phyloP scores from a whole-genome alignment of 2,329 filamentous ascomycete species.

The Claviceps maximensis region DNA sequence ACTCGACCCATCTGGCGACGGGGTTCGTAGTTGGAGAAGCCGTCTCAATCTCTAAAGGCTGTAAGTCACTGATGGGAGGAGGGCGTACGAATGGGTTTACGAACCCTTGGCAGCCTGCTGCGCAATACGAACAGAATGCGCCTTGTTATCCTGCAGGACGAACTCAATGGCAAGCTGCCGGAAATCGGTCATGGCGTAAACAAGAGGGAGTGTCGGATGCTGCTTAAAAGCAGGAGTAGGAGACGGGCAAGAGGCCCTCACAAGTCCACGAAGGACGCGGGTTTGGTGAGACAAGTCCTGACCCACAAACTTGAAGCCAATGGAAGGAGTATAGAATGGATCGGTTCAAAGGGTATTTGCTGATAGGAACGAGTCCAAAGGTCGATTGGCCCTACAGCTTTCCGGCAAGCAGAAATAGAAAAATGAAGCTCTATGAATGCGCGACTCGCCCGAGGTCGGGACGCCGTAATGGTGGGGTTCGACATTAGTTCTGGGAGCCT shows the following conservation, averaged over 20 bases:
- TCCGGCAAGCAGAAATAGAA: not conserved
- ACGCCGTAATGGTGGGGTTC: conserved; percentile 1
- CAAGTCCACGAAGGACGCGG: not conserved
- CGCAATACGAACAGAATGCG: conserved; percentile 26
- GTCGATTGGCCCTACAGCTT: not conserved
- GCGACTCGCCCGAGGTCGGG: not conserved
- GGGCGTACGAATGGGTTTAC: not conserved
- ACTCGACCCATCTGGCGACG: conserved; percentile 41
- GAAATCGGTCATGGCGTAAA: conserved; percentile 33
- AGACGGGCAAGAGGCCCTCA: not conserved
- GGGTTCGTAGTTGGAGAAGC: conserved; percentile 29
- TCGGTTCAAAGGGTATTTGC: not conserved
- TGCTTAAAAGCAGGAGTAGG: not conserved
- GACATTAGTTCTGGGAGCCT: conserved; percentile 9
- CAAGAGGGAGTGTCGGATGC: not conserved
- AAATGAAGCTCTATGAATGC: not conserved
- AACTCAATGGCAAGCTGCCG: conserved; percentile 40
- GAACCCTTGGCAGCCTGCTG: conserved; percentile 32
- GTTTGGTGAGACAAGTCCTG: not conserved
- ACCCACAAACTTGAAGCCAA: not conserved
- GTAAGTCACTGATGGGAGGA: conserved; percentile 4
- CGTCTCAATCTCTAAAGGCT: conserved; percentile 28
- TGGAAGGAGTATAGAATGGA: not conserved
- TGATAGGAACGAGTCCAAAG: not conserved
- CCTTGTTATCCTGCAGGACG: conserved; percentile 37